A percentile compares a stretch with the other conserved stretches of the same genome.
Evolutionary conservation across 1,139 yeast genomes (phyloP).

Genomic region (Blastobotrys petasosporus): DNA sequence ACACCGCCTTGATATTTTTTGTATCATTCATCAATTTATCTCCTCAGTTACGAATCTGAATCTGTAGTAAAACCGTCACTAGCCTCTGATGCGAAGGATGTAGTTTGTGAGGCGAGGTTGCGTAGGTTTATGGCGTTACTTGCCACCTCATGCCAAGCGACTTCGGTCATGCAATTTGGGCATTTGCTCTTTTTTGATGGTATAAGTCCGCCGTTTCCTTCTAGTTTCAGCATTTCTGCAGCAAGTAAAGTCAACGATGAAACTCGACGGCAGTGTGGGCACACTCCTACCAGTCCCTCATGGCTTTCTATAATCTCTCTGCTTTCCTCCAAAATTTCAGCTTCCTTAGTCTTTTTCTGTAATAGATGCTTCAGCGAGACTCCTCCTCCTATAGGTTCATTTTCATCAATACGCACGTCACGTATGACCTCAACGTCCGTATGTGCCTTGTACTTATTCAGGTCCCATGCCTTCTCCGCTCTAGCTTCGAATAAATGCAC

Average conservation of each 20-base stretch:
- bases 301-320: not conserved
- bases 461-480: constrained; percentile 23
- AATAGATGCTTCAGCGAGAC: constrained; percentile 4
- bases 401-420: constrained; percentile 15
- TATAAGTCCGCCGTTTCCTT: constrained; percentile 10
- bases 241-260: constrained; percentile 16
- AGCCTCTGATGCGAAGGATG: no score
- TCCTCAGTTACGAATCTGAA: no score
- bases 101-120: no score
- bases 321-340: not conserved
- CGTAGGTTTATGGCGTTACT: constrained; percentile 9
- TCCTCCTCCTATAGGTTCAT: constrained; percentile 19
- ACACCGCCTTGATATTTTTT: not conserved
- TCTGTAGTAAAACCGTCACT: no score
- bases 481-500: constrained; percentile 25
- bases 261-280: constrained; percentile 11
- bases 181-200: constrained; percentile 15
- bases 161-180: constrained; percentile 13
- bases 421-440: constrained; percentile 13
- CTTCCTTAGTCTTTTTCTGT: not conserved
- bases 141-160: constrained; percentile 16
- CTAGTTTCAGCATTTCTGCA: constrained; percentile 1
- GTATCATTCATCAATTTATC: no score
- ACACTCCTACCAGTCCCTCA: constrained; percentile 9
- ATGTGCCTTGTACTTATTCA: constrained; percentile 21